Conservation (phyloP, 495 filamentous ascomycete genomes). For the Tuber umbilicatum region DNA sequence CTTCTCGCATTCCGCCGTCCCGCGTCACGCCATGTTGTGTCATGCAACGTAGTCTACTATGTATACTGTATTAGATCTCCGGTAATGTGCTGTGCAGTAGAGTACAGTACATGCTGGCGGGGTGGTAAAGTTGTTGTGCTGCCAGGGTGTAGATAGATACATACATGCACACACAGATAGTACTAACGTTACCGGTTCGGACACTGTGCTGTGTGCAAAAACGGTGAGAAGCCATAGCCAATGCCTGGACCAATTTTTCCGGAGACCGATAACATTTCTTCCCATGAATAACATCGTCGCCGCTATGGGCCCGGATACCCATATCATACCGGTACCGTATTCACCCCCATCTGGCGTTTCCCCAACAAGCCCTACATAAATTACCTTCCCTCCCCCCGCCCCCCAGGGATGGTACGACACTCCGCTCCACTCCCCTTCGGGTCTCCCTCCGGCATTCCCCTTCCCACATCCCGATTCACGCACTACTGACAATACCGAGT, state of each 20-base stretch:
- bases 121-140: background rate
- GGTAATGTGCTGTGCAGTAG: background rate
- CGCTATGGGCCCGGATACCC: background rate
- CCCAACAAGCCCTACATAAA: constrained; percentile 1
- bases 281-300: background rate
- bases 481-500: background rate
- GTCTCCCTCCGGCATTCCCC: background rate
- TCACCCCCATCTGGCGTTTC: background rate
- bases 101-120: background rate
- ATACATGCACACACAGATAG: background rate
- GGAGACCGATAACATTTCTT: too few relatives aligned
- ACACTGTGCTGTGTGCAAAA: background rate
- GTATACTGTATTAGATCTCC: background rate
- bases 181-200: background rate
- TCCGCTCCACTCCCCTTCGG: background rate
- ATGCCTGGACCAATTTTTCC: background rate
- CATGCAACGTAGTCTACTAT: background rate
- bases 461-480: background rate
- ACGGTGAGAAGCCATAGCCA: background rate
- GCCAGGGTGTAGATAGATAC: background rate
- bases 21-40: background rate
- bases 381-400: background rate
- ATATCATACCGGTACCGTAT: background rate
- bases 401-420: background rate
- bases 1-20: background rate